A percentile compares a stretch with the other conserved stretches of the same genome.
Evolutionary conservation across 2,329 filamentous ascomycete species (phyloP).

Genomic region (Atkinsonella texensis): DNA sequence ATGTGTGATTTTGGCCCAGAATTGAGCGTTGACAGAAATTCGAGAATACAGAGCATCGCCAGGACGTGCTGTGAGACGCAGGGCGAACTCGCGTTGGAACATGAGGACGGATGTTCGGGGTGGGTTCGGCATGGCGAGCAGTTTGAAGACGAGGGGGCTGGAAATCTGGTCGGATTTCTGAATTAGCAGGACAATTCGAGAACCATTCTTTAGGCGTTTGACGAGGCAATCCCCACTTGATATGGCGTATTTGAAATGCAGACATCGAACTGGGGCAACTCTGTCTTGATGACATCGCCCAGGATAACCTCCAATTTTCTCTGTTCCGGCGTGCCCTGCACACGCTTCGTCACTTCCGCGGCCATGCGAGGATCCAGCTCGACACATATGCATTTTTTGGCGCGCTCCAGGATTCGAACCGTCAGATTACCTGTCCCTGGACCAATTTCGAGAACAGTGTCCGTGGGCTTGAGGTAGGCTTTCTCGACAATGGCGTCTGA

Average conservation of each 20-base stretch:
- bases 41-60: constrained; percentile 83
- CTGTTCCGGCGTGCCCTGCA: constrained; percentile 76
- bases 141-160: constrained; percentile 80
- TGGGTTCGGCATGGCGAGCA: constrained; percentile 69
- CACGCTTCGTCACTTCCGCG: constrained; percentile 85
- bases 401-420: constrained; percentile 75
- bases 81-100: constrained; percentile 92
- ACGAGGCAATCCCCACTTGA: constrained; percentile 30
- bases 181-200: neutral
- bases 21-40: constrained; percentile 87
- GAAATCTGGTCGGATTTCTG: constrained; percentile 49
- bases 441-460: constrained; percentile 83
- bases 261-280: constrained; percentile 64
- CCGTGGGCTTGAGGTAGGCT: constrained; percentile 79
- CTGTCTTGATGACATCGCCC: constrained; percentile 79
- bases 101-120: constrained; percentile 82
- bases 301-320: constrained; percentile 79
- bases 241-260: constrained; percentile 62
- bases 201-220: too few species aligned
- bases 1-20: constrained; percentile 56
- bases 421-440: constrained; percentile 86
- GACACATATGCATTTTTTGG: constrained; percentile 70
- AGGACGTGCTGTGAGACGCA: constrained; percentile 76
- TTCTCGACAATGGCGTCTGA: constrained; percentile 62
- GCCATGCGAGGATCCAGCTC: constrained; percentile 96